These are phyloP conservation scores for Handroanthus guayacan DNA, from an alignment of 257 asterid genomes.

Conservation along the genomic window DNA sequence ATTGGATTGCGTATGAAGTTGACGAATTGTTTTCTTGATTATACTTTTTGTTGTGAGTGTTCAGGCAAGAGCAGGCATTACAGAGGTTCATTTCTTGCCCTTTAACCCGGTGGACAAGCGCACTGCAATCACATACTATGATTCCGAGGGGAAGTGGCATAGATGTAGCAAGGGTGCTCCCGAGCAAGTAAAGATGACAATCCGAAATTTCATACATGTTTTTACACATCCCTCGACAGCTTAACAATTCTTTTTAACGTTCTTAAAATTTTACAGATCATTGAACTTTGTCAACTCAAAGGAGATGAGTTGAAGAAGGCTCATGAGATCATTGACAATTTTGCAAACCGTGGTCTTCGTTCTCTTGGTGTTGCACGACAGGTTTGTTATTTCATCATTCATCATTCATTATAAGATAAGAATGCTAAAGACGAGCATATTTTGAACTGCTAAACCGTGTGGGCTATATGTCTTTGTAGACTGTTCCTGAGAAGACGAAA, in stretches of 20 bases:
- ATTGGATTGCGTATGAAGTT: not conserved
- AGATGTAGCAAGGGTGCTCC: constrained; percentile 96
- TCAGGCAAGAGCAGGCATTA: constrained; percentile 84
- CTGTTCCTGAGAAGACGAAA: constrained; percentile 52
- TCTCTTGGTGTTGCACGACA: constrained; percentile 70
- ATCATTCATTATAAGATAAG: not conserved
- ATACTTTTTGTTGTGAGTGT: not conserved
- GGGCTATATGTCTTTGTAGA: constrained; percentile 31
- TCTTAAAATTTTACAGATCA: constrained; percentile 43
- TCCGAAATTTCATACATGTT: not conserved
- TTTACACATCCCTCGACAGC: not conserved
- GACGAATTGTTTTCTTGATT: not conserved
- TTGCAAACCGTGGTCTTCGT: constrained; percentile 77
- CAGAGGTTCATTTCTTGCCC: constrained; percentile 90
- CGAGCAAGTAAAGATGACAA: constrained; percentile 66
- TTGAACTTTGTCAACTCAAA: constrained; percentile 58
- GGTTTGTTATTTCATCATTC: constrained; percentile 34
- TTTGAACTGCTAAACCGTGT: too few species aligned
- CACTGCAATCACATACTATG: constrained; percentile 83
- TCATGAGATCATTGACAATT: constrained; percentile 60
- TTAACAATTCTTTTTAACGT: not conserved
- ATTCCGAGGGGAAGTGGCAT: constrained; percentile 73
- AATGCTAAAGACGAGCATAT: not conserved
- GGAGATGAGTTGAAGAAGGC: constrained; percentile 53
- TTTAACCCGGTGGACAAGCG: constrained; percentile 92